phyloP scores from a whole-genome alignment of 78 protist genomes.

The Pigoraptor vietnamica region DNA sequence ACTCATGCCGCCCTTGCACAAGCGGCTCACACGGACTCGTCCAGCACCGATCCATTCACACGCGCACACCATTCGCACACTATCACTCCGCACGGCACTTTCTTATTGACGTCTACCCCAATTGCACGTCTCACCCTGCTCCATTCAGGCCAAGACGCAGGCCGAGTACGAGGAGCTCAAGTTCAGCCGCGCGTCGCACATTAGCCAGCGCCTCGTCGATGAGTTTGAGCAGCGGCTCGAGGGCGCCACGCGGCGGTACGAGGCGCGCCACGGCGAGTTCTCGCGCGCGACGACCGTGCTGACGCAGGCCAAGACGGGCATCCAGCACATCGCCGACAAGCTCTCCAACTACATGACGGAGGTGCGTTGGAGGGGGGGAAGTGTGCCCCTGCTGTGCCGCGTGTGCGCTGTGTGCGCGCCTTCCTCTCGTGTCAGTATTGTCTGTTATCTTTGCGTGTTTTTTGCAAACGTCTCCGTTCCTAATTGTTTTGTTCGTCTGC shows the following conservation, averaged over 20 bases:
- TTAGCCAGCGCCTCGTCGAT: neutral
- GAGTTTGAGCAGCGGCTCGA: neutral
- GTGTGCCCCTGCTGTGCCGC: neutral
- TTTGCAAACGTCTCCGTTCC: too few relatives aligned
- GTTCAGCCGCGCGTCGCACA: neutral
- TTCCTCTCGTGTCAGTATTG: too few relatives aligned
- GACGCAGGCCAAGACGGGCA: neutral
- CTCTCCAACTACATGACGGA: neutral
- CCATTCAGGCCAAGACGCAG: neutral
- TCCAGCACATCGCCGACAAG: neutral
- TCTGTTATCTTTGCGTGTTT: too few relatives aligned
- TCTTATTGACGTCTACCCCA: too few relatives aligned
- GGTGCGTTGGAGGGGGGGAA: neutral
- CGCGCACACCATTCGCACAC: neutral
- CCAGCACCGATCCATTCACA: neutral
- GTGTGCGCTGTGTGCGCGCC: too few relatives aligned
- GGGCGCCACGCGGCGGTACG: neutral
- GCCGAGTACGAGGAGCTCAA: neutral
- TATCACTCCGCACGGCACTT: too few relatives aligned
- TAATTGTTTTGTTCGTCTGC: neutral
- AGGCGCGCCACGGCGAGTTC: neutral
- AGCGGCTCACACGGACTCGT: neutral
- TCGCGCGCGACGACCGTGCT: neutral
- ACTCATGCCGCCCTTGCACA: neutral
- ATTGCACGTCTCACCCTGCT: neutral